These are phyloP conservation scores for Durio zibethinus DNA, from an alignment of 345 rosid genomes.

Conservation along the genomic window DNA sequence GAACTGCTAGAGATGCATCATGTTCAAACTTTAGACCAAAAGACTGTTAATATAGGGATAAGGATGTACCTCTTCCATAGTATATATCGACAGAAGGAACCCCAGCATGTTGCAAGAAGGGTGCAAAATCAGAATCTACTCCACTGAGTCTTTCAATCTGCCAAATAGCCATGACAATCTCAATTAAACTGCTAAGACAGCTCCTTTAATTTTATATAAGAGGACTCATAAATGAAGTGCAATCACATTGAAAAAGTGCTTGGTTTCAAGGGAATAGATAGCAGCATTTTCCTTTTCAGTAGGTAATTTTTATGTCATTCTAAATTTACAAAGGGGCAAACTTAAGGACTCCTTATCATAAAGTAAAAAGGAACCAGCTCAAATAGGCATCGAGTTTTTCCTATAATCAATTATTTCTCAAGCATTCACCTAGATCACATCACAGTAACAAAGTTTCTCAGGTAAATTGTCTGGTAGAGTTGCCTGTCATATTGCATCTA, in stretches of 20 bases:
- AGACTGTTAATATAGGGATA: neutral
- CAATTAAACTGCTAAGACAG: neutral
- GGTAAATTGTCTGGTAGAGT: neutral
- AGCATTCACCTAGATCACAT: neutral
- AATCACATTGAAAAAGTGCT: neutral
- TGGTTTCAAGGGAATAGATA: neutral
- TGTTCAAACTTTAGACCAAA: neutral
- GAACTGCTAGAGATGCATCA: neutral
- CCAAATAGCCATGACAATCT: constrained; percentile 20
- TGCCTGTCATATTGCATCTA: neutral
- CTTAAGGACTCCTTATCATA: neutral
- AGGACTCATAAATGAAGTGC: neutral
- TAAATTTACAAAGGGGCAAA: neutral
- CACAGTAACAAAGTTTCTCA: neutral
- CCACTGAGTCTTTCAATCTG: constrained; percentile 86
- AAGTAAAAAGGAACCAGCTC: neutral
- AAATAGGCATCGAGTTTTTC: neutral
- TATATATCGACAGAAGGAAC: constrained; percentile 84
- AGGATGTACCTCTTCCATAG: constrained; percentile 73
- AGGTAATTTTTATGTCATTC: neutral
- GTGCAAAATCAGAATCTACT: constrained; percentile 87
- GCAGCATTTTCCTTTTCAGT: constrained; percentile 2
- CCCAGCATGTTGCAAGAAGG: constrained; percentile 95
- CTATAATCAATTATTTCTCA: neutral
- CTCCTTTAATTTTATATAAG: neutral